These are phyloP conservation scores for Mycena maculata DNA, from an alignment of 768 basidiomycete species.

Conservation along the genomic window DNA sequence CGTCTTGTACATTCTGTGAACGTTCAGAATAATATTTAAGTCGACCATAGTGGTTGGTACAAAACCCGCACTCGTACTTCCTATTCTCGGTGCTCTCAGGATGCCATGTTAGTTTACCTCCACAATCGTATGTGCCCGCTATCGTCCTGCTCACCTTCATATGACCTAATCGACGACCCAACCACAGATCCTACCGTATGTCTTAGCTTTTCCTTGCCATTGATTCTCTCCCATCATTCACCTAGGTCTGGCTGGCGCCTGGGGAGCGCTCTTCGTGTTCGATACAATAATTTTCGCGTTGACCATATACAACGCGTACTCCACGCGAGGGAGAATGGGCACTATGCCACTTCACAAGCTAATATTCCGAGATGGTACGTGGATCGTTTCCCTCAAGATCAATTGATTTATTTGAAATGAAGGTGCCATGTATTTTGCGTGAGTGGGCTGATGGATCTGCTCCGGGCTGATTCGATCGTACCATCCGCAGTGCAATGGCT, in stretches of 20 bases:
- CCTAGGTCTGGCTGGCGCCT: neutral
- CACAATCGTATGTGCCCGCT: neutral
- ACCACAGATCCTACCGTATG: neutral
- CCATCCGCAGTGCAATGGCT: neutral
- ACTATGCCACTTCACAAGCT: neutral
- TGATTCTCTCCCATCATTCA: too few relatives aligned
- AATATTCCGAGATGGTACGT: conserved; percentile 1
- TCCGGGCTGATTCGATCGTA: neutral
- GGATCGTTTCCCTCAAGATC: too few relatives aligned
- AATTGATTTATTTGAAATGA: neutral
- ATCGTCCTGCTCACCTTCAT: neutral
- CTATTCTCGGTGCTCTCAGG: neutral
- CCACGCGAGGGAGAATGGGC: neutral
- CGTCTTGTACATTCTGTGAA: neutral
- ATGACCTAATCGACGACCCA: neutral
- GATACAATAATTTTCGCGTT: neutral
- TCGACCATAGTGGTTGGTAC: neutral
- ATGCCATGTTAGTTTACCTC: neutral
- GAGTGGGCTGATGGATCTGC: neutral
- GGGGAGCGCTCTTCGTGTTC: neutral
- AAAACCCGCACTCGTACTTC: neutral
- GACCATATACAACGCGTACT: neutral
- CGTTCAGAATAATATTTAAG: neutral
- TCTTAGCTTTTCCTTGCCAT: neutral
- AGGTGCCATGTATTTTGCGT: neutral